Evolutionary conservation across 768 basidiomycete genomes (phyloP).

Genomic region (Boletus rubroflammeus): DNA sequence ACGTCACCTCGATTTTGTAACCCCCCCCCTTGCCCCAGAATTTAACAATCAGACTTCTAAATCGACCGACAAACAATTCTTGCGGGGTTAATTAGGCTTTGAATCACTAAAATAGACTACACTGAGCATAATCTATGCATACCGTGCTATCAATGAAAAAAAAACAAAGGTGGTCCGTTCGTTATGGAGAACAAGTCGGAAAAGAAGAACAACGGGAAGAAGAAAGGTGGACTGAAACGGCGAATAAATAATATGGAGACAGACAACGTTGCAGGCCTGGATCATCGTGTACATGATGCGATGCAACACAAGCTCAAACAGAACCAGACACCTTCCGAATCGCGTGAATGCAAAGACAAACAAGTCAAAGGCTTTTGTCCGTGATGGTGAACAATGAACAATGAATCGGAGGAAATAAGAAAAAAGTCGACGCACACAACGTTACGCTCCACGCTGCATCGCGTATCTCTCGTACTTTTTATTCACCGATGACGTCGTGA

Average conservation of each 20-base stretch:
- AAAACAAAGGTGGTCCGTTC: not conserved
- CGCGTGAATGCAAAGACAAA: constrained; percentile 7
- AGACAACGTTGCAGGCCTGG: not conserved
- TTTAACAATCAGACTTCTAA: not conserved
- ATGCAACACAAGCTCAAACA: constrained; percentile 7
- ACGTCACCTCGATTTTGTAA: not conserved
- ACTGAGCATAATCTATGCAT: constrained; percentile 17
- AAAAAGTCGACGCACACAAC: not conserved
- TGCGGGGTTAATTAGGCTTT: constrained; percentile 15
- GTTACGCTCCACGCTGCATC: constrained; percentile 21
- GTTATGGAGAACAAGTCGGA: not conserved
- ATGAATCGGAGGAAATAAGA: not conserved
- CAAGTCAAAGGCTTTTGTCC: constrained; percentile 2
- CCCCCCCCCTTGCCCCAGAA: too few species aligned
- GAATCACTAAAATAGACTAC: constrained; percentile 26
- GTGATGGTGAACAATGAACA: not conserved
- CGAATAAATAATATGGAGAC: constrained; percentile 16
- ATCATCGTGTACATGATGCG: constrained; percentile 1
- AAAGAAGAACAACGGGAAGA: not conserved
- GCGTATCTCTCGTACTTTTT: constrained; percentile 30
- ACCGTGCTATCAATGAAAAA: constrained; percentile 4
- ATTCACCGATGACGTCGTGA: constrained; percentile 42
- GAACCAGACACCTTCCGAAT: not conserved
- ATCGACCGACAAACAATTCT: not conserved
- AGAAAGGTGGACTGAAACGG: not conserved